A percentile compares a stretch with the other conserved stretches of the same genome.
These are phyloP conservation scores for Pulveroboletus sp. DNA, from an alignment of 768 basidiomycete genomes.

Conservation along the genomic window DNA sequence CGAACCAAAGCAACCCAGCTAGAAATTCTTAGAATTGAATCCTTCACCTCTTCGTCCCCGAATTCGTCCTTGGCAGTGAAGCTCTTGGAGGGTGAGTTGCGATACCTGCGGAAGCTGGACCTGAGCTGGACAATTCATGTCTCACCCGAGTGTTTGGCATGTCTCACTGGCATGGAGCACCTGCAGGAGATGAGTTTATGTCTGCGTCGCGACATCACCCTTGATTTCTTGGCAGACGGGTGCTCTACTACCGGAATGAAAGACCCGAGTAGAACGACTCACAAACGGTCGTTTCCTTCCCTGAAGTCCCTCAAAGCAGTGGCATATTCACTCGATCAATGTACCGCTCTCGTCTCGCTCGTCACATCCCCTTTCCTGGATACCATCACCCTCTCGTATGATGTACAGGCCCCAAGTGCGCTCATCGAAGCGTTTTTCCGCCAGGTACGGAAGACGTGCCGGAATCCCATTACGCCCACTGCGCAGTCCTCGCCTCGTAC, in stretches of 20 bases:
- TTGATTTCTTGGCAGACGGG: conserved; percentile 10
- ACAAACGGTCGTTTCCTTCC: conserved; percentile 17
- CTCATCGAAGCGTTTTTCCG: conserved; percentile 22
- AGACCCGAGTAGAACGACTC: not conserved
- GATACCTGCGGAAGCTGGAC: conserved; percentile 19
- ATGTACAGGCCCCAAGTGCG: conserved; percentile 21
- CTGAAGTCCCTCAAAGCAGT: conserved; percentile 22
- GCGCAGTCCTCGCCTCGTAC: not conserved
- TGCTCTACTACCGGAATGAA: not conserved
- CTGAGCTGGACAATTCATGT: conserved; percentile 23
- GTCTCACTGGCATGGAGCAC: conserved; percentile 18
- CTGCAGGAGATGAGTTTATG: conserved; percentile 22
- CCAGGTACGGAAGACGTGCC: conserved; percentile 20
- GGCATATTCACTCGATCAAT: conserved; percentile 26
- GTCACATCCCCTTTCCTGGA: conserved; percentile 22
- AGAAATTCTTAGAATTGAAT: conserved; percentile 20
- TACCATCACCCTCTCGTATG: conserved; percentile 23
- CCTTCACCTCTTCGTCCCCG: conserved; percentile 14
- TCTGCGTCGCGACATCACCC: conserved; percentile 16
- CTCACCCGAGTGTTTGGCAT: conserved; percentile 19
- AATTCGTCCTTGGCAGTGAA: conserved; percentile 13
- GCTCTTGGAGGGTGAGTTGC: conserved; percentile 15
- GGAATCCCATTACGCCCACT: not conserved
- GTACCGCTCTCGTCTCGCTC: conserved; percentile 22
- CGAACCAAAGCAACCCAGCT: conserved; percentile 17